Evolutionary conservation across 495 filamentous ascomycete species (phyloP).

Genomic region (Penicillium taxi): DNA sequence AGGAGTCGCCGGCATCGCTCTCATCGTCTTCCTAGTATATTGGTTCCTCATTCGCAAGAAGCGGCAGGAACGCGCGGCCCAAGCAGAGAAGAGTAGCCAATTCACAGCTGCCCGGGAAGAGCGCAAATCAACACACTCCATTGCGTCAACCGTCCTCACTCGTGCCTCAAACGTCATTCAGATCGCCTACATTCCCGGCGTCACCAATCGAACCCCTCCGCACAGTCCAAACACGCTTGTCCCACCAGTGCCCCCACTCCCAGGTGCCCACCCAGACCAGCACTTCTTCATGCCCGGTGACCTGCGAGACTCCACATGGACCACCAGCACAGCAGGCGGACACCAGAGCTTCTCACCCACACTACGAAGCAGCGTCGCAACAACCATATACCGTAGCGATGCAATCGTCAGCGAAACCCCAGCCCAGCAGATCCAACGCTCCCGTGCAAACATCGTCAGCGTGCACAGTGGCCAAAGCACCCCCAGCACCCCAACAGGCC

Average conservation of each 20-base stretch:
- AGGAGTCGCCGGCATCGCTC: constrained; percentile 58
- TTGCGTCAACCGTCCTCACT: constrained; percentile 91
- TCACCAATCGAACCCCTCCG: constrained; percentile 84
- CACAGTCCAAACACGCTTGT: constrained; percentile 75
- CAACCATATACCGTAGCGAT: constrained; percentile 85
- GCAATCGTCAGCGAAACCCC: constrained; percentile 73
- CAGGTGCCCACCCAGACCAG: constrained; percentile 66
- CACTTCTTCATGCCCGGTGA: constrained; percentile 93
- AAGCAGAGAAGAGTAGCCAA: constrained; percentile 41
- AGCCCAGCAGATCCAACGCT: constrained; percentile 73
- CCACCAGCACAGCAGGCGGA: constrained; percentile 49
- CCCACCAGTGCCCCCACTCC: constrained; percentile 87
- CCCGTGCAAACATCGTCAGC: constrained; percentile 83
- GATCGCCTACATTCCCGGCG: constrained; percentile 96
- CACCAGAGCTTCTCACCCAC: constrained; percentile 55
- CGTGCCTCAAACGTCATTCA: constrained; percentile 98
- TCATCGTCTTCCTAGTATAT: constrained; percentile 74
- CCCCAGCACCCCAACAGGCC: constrained; percentile 11
- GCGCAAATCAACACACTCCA: constrained; percentile 77
- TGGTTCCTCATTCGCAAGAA: constrained; percentile 77
- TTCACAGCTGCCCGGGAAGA: constrained; percentile 64
- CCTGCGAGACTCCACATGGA: constrained; percentile 79
- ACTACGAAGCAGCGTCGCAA: constrained; percentile 73
- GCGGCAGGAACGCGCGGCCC: constrained; percentile 50
- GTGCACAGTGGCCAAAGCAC: constrained; percentile 50